phyloP scores from a whole-genome alignment of 75 land plant species.

The Larix kaempferi region DNA sequence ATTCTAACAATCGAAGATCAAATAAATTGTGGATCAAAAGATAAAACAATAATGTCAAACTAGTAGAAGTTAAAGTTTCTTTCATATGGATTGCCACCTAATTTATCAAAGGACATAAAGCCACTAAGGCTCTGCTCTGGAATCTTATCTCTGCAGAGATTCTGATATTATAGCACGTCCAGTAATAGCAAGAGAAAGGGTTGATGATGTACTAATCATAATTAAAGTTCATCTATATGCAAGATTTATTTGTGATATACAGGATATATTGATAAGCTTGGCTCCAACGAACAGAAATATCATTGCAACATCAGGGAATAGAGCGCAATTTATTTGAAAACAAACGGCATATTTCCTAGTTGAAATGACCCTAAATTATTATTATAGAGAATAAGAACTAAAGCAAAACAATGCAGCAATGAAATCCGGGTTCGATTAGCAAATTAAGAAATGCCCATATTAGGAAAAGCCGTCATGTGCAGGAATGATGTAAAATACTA shows the following conservation, averaged over 20 bases:
- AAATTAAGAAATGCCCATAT: neutral
- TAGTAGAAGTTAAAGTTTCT: neutral
- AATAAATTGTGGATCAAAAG: neutral
- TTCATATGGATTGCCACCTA: neutral
- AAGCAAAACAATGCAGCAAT: neutral
- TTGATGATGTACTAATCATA: neutral
- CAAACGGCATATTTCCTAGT: neutral
- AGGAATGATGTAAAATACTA: neutral
- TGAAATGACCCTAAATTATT: neutral
- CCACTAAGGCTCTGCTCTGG: neutral
- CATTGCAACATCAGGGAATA: neutral
- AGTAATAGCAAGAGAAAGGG: neutral
- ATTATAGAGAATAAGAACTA: neutral
- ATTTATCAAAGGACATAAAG: neutral
- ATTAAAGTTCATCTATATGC: neutral
- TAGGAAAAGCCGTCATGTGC: neutral
- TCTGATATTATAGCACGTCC: neutral
- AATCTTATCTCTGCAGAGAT: neutral
- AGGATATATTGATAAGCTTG: neutral
- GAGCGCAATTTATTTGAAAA: neutral
- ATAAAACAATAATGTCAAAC: neutral
- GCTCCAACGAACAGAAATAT: neutral
- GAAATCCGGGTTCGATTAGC: no score
- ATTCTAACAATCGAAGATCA: no score
- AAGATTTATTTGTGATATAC: neutral